Base-by-base conservation (phyloP, 805 yeast species). In the Nakazawaea molendinolei region DNA sequence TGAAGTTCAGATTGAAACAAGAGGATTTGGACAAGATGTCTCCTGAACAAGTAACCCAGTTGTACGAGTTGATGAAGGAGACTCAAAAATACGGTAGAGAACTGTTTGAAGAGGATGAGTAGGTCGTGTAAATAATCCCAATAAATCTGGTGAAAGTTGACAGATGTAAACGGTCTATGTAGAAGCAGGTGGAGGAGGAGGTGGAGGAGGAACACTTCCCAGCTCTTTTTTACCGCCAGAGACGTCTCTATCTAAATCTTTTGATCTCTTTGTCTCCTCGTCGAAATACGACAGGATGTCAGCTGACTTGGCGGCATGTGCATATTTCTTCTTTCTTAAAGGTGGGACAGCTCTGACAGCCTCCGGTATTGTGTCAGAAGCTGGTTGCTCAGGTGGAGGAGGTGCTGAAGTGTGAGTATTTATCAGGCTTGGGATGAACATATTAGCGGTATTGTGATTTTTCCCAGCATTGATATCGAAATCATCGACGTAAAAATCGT, bases 41-140 rank as follows among this genome's bases (percentile, higher is more conserved):
- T 18, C 90, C 92, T 6, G 96, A 92, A 47, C 97, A 92, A 61
- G 68, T 87, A 36, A 76, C 78, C 5, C 98, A 90, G 52, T 63
- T 75, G 28, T 81, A 83, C 49, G 90, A 83, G 53, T 60, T 84
- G 48, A 81, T 84, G 90, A 73, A 77, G 52, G 90, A 81, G 50
- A 74, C 89, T 3, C 63, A 71, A 53, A 56, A 42, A 23, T 44
- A 33, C n/a, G 37, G 25, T 4, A 32, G 19, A 7, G 7, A 14
- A 12, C 13, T 8, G 19, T 8, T 7, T 17, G 15, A 18, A 10
- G 17, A 15, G 30, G 17, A 27, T 8, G 30, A 27, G 30, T 6
- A 16, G 20, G 30, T 6, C 14, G 14, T 8, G 27, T 24, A 28
- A 18, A 25, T n/a, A n/a, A n/a, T n/a, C n/a, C n/a, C n/a, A n/a